phyloP scores from a whole-genome alignment of 345 rosid genomes.

The Moringa oleifera region DNA sequence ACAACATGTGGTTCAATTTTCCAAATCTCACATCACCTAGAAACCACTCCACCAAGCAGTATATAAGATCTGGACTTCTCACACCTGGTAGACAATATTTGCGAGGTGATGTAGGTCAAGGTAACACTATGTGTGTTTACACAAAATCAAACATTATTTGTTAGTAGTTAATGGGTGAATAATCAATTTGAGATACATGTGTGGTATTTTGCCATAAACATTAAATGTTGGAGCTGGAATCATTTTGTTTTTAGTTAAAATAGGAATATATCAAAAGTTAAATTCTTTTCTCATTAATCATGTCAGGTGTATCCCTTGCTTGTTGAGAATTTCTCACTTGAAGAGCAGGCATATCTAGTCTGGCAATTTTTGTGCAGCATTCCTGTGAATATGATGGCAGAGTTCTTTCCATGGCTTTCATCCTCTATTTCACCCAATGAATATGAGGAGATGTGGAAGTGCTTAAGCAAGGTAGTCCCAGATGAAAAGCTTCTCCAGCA shows the following conservation, averaged over 20 bases:
- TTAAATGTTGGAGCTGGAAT: neutral
- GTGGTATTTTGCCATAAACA: neutral
- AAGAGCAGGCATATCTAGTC: constrained; percentile 59
- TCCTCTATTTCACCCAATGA: constrained; percentile 52
- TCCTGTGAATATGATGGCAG: constrained; percentile 60
- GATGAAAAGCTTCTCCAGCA: constrained; percentile 61
- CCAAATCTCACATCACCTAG: no score
- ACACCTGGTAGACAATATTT: no score
- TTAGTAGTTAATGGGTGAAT: no score
- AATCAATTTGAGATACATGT: neutral
- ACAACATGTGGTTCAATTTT: no score
- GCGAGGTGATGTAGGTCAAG: no score
- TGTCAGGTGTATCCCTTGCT: constrained; percentile 66
- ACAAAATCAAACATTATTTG: no score
- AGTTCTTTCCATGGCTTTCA: constrained; percentile 59
- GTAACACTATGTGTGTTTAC: no score
- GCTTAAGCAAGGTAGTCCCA: constrained; percentile 54
- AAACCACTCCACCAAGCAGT: no score
- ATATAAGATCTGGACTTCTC: no score
- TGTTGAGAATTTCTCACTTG: constrained; percentile 48
- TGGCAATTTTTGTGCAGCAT: constrained; percentile 75
- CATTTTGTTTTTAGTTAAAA: no score
- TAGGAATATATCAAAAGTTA: constrained; percentile 4
- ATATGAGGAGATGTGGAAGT: constrained; percentile 36
- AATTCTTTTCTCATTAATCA: constrained; percentile 9